Evolutionary conservation across 306 rosid species (phyloP).

Genomic region (Canavalia gladiata): DNA sequence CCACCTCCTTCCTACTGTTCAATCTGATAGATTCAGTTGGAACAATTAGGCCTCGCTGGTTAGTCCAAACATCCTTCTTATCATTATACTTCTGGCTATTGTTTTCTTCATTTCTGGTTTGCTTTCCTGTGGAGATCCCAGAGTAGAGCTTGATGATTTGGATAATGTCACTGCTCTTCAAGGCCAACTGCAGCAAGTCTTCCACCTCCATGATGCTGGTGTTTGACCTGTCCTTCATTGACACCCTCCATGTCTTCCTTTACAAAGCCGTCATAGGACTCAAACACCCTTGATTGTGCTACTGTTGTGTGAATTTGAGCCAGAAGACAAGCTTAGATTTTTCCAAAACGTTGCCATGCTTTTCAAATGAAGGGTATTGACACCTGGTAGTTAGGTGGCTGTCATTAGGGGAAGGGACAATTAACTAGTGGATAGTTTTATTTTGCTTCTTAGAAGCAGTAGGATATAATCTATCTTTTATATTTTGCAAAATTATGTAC

Average conservation of each 20-base stretch:
- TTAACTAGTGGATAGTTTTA: too few relatives aligned
- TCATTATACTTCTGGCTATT: slow-evolving; percentile 80
- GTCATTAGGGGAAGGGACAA: too few relatives aligned
- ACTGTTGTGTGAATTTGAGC: slow-evolving; percentile 90
- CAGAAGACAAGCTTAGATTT: slow-evolving; percentile 84
- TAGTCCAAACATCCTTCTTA: slow-evolving; percentile 78
- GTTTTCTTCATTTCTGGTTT: slow-evolving; percentile 93
- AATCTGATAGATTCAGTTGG: slow-evolving; percentile 59
- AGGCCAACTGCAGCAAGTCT: slow-evolving; percentile 94
- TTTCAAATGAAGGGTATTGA: slow-evolving; percentile 95
- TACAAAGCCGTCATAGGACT: slow-evolving; percentile 85
- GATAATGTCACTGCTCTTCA: slow-evolving; percentile 84
- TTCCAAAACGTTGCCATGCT: slow-evolving; percentile 95
- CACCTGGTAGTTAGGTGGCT: slow-evolving; percentile 59
- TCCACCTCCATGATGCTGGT: slow-evolving; percentile 95
- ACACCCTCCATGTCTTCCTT: slow-evolving; percentile 81
- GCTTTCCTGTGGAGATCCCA: slow-evolving; percentile 79
- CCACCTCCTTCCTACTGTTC: slow-evolving; percentile 49
- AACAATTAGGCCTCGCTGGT: slow-evolving; percentile 60
- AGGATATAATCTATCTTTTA: too few relatives aligned
- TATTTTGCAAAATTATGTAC: too few relatives aligned
- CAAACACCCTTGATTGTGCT: slow-evolving; percentile 94
- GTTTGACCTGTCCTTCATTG: slow-evolving; percentile 93
- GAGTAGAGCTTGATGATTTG: slow-evolving; percentile 65
- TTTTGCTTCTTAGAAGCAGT: too few relatives aligned